Base-by-base conservation (phyloP, 352 stramenopile genomes). In the Plasmopara halstedii region DNA sequence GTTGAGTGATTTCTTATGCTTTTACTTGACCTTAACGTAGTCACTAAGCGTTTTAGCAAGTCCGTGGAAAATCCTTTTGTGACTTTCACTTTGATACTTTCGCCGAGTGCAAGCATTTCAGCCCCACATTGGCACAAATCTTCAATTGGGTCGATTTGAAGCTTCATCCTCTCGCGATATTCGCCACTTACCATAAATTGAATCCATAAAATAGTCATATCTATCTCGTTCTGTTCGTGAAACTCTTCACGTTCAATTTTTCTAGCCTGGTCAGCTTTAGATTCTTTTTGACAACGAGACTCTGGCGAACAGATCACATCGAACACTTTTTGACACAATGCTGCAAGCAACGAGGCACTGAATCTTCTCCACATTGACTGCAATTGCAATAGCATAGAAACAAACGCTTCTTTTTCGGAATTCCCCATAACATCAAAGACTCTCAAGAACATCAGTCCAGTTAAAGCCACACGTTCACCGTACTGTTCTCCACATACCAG, bases 131-230 rank as follows among this genome's bases (percentile, higher is more conserved):
- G 53, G 27, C 83, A 86, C 31, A 89, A 57, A 44, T 82, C 66
- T 41, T 87, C 70, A 47, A 85, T 58, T 3, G 70, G 68, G 5
- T 64, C 72, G 11, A 63, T 69, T 0, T 68, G 67, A 39, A 83
- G 79, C 66, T 76, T 79, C 31, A 85, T 46, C 31, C 57, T 62
- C 33, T 84, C 72, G 11, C 77, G 72, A 64, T 77, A 87, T 22
- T 82, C 70, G 46, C 83, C 83, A 36, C 68, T 71, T 17, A 75
- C 50, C 47, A 87, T 54, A 15, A 79, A 67, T 33, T 83, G 73
- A 50, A 85, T 74, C 74, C 73, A 87, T 14, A 64, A 51, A 9
- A 87, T 31, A 13, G 51, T 44, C 21, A 73, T 42, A 19, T 75
- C 68, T 6, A 73, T 36, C 29, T 79, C 67, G 14, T 33, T 48